These are phyloP conservation scores for Rubroboletus pulcherrimus DNA, from an alignment of 768 basidiomycete species.

Conservation along the genomic window DNA sequence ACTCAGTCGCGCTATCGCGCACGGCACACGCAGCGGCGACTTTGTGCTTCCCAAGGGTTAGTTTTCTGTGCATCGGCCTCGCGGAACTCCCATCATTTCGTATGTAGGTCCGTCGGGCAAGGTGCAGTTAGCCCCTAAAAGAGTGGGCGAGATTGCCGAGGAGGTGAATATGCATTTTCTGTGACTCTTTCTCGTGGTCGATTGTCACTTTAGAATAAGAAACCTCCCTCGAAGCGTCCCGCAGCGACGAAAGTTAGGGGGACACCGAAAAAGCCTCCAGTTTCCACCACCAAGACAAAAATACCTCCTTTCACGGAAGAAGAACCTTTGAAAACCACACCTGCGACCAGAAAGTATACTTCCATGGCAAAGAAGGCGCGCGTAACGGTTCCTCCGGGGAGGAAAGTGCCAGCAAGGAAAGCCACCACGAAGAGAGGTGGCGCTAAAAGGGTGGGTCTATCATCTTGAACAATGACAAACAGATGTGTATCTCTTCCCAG, in stretches of 20 bases:
- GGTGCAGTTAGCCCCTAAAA: constrained; percentile 22
- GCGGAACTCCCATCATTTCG: background rate
- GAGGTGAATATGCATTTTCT: constrained; percentile 6
- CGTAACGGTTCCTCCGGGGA: constrained; percentile 1
- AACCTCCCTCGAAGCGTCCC: constrained; percentile 1
- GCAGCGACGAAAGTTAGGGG: background rate
- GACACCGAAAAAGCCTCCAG: background rate
- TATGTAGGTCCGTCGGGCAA: constrained; percentile 26
- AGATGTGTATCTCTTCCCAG: background rate
- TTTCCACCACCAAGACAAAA: background rate
- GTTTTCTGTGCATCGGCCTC: background rate
- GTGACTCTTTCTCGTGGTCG: background rate
- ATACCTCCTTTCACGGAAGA: background rate
- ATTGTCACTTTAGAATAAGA: constrained; percentile 10
- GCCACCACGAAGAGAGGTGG: background rate
- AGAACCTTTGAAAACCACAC: background rate
- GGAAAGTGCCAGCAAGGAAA: constrained; percentile 7
- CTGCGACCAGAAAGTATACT: constrained; percentile 18
- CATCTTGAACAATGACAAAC: background rate
- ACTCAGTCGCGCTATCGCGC: constrained; percentile 52
- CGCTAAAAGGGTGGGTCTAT: constrained; percentile 7
- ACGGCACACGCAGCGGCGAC: constrained; percentile 47
- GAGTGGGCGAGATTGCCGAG: constrained; percentile 3
- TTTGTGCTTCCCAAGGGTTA: constrained; percentile 58
- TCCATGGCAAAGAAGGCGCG: constrained; percentile 27